Evolutionary conservation across 371 early-diverging fungal genomes (phyloP).

Genomic region (Amoeboradix gromovi): DNA sequence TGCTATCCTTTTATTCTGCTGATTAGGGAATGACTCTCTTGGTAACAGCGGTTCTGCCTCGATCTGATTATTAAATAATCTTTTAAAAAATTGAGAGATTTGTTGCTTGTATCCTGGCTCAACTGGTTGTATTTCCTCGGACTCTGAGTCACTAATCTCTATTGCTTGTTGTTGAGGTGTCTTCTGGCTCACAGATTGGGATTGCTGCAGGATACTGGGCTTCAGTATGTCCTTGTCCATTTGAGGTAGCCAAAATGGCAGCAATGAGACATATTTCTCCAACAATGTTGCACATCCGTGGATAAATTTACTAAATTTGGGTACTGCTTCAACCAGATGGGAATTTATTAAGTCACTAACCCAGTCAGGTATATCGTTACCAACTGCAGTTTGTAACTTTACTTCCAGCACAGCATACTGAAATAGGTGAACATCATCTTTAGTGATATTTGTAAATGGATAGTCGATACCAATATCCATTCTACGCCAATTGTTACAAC

Average conservation of each 20-base stretch:
- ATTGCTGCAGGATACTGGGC: background rate
- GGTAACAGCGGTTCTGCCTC: background rate
- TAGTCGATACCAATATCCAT: slow-evolving; percentile 66
- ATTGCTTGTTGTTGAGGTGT: background rate
- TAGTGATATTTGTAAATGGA: slow-evolving; percentile 43
- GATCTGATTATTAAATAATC: background rate
- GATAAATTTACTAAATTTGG: slow-evolving; percentile 92
- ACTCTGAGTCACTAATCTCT: background rate
- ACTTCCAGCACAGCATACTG: slow-evolving; percentile 96
- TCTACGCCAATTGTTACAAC: slow-evolving; percentile 77
- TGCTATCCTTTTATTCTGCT: slow-evolving; percentile 15
- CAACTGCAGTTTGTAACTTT: slow-evolving; percentile 69
- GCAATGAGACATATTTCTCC: slow-evolving; percentile 44
- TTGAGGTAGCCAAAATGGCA: slow-evolving; percentile 93
- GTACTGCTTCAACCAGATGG: slow-evolving; percentile 77
- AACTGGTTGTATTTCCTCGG: slow-evolving; percentile 1
- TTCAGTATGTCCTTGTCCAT: slow-evolving; percentile 63
- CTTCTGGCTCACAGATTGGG: background rate
- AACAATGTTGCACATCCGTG: slow-evolving; percentile 85
- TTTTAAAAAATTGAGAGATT: background rate
- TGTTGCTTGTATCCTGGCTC: background rate
- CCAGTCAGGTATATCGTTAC: slow-evolving; percentile 76
- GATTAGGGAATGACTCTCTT: background rate
- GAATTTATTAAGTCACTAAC: slow-evolving; percentile 61
- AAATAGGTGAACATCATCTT: slow-evolving; percentile 56